These are phyloP conservation scores for Torrubiellomyces zombiae DNA, from an alignment of 2,329 filamentous ascomycete species.

Conservation along the genomic window DNA sequence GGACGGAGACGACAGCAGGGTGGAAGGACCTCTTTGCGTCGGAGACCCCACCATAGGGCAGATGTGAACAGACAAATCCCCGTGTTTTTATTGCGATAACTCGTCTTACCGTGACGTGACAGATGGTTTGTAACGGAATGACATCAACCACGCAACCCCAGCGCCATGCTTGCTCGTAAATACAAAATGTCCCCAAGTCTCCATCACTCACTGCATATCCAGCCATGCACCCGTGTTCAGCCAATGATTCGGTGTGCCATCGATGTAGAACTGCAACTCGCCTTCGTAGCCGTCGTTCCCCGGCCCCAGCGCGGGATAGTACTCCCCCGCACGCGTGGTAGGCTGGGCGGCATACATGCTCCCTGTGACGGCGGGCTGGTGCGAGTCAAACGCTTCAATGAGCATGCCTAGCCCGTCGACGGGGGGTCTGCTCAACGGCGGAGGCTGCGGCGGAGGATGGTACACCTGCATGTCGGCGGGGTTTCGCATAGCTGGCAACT, in stretches of 20 bases:
- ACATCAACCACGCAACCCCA: too few relatives aligned
- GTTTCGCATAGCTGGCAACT: too few relatives aligned
- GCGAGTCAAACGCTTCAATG: slow-evolving; percentile 22
- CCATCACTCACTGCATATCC: slow-evolving; percentile 3
- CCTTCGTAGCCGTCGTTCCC: slow-evolving; percentile 28
- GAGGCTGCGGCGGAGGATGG: slow-evolving; percentile 6
- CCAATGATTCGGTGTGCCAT: slow-evolving; percentile 14
- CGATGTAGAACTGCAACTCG: slow-evolving; percentile 27
- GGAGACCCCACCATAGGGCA: too few relatives aligned
- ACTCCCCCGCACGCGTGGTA: slow-evolving; percentile 1
- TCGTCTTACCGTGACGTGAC: too few relatives aligned
- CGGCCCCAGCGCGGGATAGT: slow-evolving; percentile 11
- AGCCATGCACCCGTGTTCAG: slow-evolving; percentile 5
- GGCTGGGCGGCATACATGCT: not conserved
- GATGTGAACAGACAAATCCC: too few relatives aligned
- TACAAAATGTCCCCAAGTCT: not conserved
- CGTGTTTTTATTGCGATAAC: too few relatives aligned
- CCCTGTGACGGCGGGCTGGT: slow-evolving; percentile 5
- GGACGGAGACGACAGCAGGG: too few relatives aligned
- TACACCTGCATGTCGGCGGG: too few relatives aligned
- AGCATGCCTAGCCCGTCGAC: slow-evolving; percentile 23
- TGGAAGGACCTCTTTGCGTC: too few relatives aligned
- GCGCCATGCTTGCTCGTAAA: not conserved
- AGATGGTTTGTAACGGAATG: too few relatives aligned
- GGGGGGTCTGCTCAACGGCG: slow-evolving; percentile 7